phyloP scores from a whole-genome alignment of 352 stramenopile genomes.

The Elongisporangium prolatum region DNA sequence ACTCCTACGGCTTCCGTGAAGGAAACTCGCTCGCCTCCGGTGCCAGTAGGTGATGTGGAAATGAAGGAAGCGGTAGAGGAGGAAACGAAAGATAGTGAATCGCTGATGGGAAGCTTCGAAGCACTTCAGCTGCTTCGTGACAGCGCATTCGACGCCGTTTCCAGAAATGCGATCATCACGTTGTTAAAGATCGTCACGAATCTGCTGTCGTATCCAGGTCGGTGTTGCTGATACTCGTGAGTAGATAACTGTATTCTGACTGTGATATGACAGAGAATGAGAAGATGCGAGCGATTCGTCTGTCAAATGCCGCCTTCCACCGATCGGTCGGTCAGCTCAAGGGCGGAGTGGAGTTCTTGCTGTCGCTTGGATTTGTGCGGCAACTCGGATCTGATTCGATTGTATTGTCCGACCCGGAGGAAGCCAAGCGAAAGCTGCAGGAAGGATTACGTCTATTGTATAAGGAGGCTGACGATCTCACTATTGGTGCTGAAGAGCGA shows the following conservation, averaged over 20 bases:
- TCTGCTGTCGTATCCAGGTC: constrained; percentile 76
- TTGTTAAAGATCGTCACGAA: constrained; percentile 87
- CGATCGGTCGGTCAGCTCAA: constrained; percentile 58
- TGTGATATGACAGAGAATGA: constrained; percentile 48
- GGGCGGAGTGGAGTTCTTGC: constrained; percentile 70
- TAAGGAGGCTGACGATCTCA: constrained; percentile 75
- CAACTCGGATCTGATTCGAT: constrained; percentile 48
- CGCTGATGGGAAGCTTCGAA: constrained; percentile 42
- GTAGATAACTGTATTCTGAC: not conserved
- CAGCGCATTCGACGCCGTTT: constrained; percentile 73
- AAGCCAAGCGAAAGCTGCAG: constrained; percentile 31
- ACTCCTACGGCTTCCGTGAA: not conserved
- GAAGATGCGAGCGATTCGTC: constrained; percentile 74
- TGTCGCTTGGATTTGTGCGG: constrained; percentile 59
- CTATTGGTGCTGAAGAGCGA: constrained; percentile 38
- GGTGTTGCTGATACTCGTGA: not conserved
- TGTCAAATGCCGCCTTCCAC: constrained; percentile 75
- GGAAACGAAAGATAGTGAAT: not conserved
- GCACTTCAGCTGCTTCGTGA: constrained; percentile 69
- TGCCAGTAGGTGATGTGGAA: constrained; percentile 30
- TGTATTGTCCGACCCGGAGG: constrained; percentile 14
- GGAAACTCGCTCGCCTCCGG: not conserved
- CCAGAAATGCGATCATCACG: constrained; percentile 47
- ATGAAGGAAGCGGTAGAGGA: constrained; percentile 28
- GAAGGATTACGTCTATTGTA: constrained; percentile 53